These are phyloP conservation scores for Ceratocystis papillata DNA, from an alignment of 2,329 filamentous ascomycete species.

Conservation along the genomic window DNA sequence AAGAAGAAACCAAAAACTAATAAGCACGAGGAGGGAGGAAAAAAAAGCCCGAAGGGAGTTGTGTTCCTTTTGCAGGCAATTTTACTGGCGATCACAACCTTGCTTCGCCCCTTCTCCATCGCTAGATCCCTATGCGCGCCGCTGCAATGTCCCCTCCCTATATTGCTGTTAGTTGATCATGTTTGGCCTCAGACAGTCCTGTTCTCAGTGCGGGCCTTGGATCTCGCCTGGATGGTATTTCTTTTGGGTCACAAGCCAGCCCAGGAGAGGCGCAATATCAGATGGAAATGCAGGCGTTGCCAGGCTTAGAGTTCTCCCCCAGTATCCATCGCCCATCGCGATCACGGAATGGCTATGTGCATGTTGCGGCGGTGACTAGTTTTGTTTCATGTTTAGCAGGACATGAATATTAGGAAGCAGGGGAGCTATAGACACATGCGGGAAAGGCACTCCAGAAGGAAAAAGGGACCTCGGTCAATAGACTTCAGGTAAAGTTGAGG, in stretches of 20 bases:
- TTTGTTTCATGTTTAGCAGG: conserved; percentile 9
- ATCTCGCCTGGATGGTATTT: neutral
- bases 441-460: neutral
- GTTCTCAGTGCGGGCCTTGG: neutral
- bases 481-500: neutral
- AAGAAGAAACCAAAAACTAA: neutral
- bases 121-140: neutral
- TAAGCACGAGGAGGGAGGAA: neutral
- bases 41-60: neutral
- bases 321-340: neutral
- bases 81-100: conserved; percentile 7
- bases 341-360: conserved; percentile 1
- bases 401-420: neutral
- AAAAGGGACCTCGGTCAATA: neutral
- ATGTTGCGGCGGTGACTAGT: neutral
- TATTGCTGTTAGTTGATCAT: neutral
- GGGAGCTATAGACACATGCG: neutral
- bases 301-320: neutral
- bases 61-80: neutral
- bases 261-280: neutral
- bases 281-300: neutral
- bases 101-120: neutral
- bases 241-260: neutral
- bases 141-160: neutral
- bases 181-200: neutral